Conservation (phyloP, 305 asterid genomes). For the Fraxinus ornus region DNA sequence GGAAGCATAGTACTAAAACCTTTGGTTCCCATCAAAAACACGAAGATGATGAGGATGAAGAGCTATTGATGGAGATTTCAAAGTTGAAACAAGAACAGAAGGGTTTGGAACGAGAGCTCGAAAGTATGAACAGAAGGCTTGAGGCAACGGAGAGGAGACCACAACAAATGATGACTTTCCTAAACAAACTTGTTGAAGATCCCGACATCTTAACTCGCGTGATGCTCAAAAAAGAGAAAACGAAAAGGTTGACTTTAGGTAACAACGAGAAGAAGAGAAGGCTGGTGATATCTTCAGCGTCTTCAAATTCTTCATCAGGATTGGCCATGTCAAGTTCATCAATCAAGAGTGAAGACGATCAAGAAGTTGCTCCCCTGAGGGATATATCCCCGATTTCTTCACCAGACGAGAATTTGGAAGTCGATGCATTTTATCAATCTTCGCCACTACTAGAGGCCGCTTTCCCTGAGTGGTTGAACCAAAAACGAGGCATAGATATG, state of each 20-base stretch:
- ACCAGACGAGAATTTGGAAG: constrained; percentile 31
- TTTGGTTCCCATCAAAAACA: constrained; percentile 4
- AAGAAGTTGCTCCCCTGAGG: constrained; percentile 21
- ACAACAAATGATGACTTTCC: constrained; percentile 72
- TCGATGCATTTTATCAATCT: constrained; percentile 28
- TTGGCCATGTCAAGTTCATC: constrained; percentile 40
- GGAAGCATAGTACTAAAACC: constrained; percentile 33
- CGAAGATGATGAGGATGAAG: constrained; percentile 50
- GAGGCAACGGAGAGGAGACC: constrained; percentile 85
- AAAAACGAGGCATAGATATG: constrained; percentile 2
- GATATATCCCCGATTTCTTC: constrained; percentile 38
- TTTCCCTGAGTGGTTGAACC: constrained; percentile 34
- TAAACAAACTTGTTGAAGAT: constrained; percentile 65
- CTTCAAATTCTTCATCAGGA: constrained; percentile 40
- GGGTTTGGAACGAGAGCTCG: constrained; percentile 53
- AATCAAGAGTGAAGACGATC: constrained; percentile 57
- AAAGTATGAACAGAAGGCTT: constrained; percentile 66
- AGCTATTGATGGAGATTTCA: constrained; percentile 47
- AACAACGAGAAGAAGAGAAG: constrained; percentile 52
- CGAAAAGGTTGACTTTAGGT: constrained; percentile 8
- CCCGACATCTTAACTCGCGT: constrained; percentile 62
- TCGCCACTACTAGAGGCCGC: constrained; percentile 33
- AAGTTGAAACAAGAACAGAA: constrained; percentile 64
- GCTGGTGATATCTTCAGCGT: constrained; percentile 34
- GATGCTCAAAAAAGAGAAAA: constrained; percentile 52